Conservation (phyloP, 192 early-diverging fungal species). For the Coemansia reversa region DNA sequence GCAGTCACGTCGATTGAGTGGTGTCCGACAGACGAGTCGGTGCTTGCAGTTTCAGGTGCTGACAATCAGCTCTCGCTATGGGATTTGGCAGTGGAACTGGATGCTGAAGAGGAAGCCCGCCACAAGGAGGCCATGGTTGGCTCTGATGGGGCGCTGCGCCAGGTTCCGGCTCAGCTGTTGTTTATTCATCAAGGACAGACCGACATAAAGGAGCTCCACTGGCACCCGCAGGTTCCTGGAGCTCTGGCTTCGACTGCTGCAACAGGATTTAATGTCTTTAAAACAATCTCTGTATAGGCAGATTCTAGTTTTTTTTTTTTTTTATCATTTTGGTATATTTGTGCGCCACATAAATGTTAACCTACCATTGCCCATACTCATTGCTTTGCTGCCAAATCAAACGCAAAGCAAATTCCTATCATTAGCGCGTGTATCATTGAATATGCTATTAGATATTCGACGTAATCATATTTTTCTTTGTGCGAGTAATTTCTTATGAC, state of each 20-base stretch:
- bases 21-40: slow-evolving; percentile 89
- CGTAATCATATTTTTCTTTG: no score
- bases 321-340: no score
- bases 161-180: slow-evolving; percentile 92
- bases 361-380: no score
- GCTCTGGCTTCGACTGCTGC: slow-evolving; percentile 81
- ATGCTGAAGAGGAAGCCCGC: slow-evolving; percentile 81
- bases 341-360: background rate
- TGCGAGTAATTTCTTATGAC: slow-evolving; percentile 12
- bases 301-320: no score
- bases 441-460: no score
- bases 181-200: slow-evolving; percentile 94
- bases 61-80: slow-evolving; percentile 97
- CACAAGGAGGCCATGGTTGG: slow-evolving; percentile 57
- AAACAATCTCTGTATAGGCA: slow-evolving; percentile 83
- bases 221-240: slow-evolving; percentile 94
- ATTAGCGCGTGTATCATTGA: no score
- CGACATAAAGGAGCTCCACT: slow-evolving; percentile 95
- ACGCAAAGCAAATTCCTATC: no score
- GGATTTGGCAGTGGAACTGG: slow-evolving; percentile 96
- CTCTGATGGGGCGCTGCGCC: slow-evolving; percentile 60
- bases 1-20: slow-evolving; percentile 97
- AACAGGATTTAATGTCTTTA: slow-evolving; percentile 95
- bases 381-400: no score
- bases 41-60: slow-evolving; percentile 85